Percentiles rank a stretch among this genome's conserved stretches.
These are phyloP conservation scores for Claviceps sp. DNA, from an alignment of 2,329 filamentous ascomycete species.

Conservation along the genomic window DNA sequence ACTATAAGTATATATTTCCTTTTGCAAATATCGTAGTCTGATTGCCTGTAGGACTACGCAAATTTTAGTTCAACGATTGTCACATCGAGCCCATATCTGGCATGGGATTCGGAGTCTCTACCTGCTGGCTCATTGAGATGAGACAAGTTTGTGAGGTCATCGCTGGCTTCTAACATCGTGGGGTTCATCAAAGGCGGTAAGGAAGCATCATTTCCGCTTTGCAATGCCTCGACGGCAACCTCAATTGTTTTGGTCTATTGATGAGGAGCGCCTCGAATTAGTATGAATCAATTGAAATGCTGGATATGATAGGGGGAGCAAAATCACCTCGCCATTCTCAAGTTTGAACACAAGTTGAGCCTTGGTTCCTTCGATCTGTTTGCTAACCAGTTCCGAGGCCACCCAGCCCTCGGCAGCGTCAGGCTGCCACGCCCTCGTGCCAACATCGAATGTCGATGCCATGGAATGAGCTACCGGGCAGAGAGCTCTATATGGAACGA, in stretches of 20 bases:
- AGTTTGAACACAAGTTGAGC: conserved; percentile 78
- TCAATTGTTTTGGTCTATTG: conserved; percentile 63
- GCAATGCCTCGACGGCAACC: conserved; percentile 62
- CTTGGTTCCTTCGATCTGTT: conserved; percentile 71
- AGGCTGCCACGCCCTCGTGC: conserved; percentile 96
- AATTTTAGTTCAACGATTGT: neutral
- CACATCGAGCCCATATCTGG: neutral
- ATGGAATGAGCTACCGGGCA: conserved; percentile 33
- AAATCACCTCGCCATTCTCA: conserved; percentile 75
- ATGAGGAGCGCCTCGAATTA: neutral
- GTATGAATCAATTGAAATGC: neutral
- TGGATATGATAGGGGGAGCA: neutral
- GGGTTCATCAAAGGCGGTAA: conserved; percentile 96
- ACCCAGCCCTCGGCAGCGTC: conserved; percentile 95
- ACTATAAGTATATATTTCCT: conserved; percentile 99
- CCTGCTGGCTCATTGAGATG: conserved; percentile 97
- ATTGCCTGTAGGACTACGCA: conserved; percentile 83
- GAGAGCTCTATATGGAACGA: conserved; percentile 7
- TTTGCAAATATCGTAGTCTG: conserved; percentile 89
- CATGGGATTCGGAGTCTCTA: conserved; percentile 25
- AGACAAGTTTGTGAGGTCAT: conserved; percentile 93
- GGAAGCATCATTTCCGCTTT: conserved; percentile 60
- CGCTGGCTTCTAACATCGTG: conserved; percentile 93
- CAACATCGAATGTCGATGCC: conserved; percentile 92
- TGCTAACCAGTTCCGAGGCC: conserved; percentile 84